phyloP scores from a whole-genome alignment of 805 yeast species.

The Wickerhamiella occidentalis region DNA sequence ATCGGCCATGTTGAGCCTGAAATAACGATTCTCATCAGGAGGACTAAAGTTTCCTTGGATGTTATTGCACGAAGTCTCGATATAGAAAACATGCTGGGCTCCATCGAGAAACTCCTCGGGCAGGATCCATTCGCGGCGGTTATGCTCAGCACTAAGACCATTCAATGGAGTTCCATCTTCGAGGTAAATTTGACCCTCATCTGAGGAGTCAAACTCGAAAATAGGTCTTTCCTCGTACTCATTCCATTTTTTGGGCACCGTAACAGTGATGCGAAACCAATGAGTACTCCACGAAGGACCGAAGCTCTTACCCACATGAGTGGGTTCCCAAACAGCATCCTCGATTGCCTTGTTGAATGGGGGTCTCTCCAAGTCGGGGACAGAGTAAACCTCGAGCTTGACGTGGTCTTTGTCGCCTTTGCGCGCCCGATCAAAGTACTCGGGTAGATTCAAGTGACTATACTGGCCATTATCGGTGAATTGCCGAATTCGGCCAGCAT shows the following conservation, averaged over 20 bases:
- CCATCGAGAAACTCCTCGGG: conserved; percentile 45
- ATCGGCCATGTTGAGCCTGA: conserved; percentile 58
- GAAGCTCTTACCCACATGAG: conserved; percentile 53
- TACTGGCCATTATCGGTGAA: conserved; percentile 76
- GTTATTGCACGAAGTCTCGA: conserved; percentile 88
- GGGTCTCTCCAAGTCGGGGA: conserved; percentile 59
- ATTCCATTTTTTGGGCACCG: conserved; percentile 56
- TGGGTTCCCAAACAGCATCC: conserved; percentile 35
- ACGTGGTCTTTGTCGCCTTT: conserved; percentile 40
- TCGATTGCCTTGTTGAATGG: conserved; percentile 46
- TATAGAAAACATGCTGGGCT: conserved; percentile 52
- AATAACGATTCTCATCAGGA: conserved; percentile 62
- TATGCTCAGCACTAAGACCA: conserved; percentile 76
- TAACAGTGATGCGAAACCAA: conserved; percentile 67
- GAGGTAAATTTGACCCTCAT: conserved; percentile 73
- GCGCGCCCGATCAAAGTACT: conserved; percentile 57
- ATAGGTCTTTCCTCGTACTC: conserved; percentile 40
- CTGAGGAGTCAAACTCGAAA: conserved; percentile 73
- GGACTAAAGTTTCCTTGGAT: conserved; percentile 77
- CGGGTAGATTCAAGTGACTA: conserved; percentile 59
- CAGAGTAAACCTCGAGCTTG: conserved; percentile 53
- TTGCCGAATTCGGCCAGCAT: conserved; percentile 60
- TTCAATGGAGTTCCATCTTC: conserved; percentile 56
- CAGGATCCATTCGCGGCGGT: conserved; percentile 55
- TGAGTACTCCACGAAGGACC: conserved; percentile 98